Percentiles rank a stretch among this genome's conserved stretches.
These are phyloP conservation scores for Ogataea naganishii DNA, from an alignment of 805 yeast species.

Conservation along the genomic window DNA sequence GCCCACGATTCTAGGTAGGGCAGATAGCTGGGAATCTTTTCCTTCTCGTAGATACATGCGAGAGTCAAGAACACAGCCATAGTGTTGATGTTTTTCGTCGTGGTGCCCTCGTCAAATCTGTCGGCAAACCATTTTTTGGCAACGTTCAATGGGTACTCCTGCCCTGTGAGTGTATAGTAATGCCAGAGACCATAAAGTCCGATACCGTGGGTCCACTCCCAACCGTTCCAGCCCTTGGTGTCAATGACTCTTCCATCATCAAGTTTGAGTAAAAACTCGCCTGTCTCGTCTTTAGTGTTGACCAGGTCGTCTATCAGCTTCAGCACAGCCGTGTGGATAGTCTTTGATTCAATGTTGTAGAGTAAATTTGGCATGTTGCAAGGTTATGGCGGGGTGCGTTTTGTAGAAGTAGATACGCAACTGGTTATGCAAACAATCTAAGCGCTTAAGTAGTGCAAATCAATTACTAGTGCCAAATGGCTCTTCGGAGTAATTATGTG, in stretches of 20 bases:
- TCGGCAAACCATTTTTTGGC: slow-evolving; percentile 23
- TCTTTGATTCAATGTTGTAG: slow-evolving; percentile 9
- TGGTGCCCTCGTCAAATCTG: slow-evolving; percentile 23
- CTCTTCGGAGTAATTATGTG: no score
- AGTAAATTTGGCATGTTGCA: slow-evolving; percentile 13
- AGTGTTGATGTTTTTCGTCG: slow-evolving; percentile 26
- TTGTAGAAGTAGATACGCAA: no score
- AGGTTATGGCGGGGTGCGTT: no score
- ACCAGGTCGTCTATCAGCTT: slow-evolving; percentile 19
- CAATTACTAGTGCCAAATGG: no score
- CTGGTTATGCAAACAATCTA: neutral
- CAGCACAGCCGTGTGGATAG: slow-evolving; percentile 10
- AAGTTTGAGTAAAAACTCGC: slow-evolving; percentile 20
- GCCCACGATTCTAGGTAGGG: slow-evolving; percentile 27
- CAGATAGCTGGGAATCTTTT: slow-evolving; percentile 9
- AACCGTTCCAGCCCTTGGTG: slow-evolving; percentile 31
- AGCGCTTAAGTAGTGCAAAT: no score
- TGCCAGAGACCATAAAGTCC: slow-evolving; percentile 31
- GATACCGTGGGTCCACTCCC: slow-evolving; percentile 33
- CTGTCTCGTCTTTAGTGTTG: slow-evolving; percentile 22
- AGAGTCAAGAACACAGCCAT: slow-evolving; percentile 27
- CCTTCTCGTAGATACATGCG: slow-evolving; percentile 21
- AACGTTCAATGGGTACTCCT: slow-evolving; percentile 13
- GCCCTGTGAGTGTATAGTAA: slow-evolving; percentile 20
- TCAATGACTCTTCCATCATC: slow-evolving; percentile 26